phyloP scores from a whole-genome alignment of 208 protist species.

The Trypanosoma conorhini region DNA sequence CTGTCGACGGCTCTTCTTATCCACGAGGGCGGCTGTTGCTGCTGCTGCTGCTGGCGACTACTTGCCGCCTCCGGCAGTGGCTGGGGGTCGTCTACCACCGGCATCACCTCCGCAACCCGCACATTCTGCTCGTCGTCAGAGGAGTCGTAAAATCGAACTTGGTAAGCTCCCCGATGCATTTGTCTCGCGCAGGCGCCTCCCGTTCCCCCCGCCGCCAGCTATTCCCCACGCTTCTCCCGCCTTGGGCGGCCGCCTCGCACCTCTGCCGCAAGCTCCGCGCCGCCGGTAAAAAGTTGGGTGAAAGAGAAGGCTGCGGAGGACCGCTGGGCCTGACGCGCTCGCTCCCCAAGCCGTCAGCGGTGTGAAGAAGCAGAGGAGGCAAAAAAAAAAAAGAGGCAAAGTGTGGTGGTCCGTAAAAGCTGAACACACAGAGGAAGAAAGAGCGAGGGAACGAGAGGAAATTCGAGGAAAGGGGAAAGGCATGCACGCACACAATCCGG shows the following conservation, averaged over 20 bases:
- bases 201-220: not conserved
- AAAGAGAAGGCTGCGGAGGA: not conserved
- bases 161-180: constrained; percentile 28
- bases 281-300: not conserved
- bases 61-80: constrained; percentile 17
- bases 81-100: constrained; percentile 11
- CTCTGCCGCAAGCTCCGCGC: not conserved
- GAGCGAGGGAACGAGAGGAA: constrained; percentile 9
- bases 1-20: not conserved
- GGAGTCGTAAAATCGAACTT: constrained; percentile 67
- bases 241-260: not conserved
- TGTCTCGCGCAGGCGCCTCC: not conserved
- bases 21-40: constrained; percentile 13
- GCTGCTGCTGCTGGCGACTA: constrained; percentile 5
- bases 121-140: constrained; percentile 61
- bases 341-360: not conserved
- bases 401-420: not conserved
- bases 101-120: constrained; percentile 41
- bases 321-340: not conserved
- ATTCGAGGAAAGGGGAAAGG: not conserved
- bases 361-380: not conserved
- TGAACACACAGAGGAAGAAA: constrained; percentile 23
- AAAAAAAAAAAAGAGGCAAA: not conserved
- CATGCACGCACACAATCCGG: not conserved
- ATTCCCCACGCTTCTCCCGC: not conserved